phyloP scores from a whole-genome alignment of 176 grass and related monocot species.

The Ananas comosus region DNA sequence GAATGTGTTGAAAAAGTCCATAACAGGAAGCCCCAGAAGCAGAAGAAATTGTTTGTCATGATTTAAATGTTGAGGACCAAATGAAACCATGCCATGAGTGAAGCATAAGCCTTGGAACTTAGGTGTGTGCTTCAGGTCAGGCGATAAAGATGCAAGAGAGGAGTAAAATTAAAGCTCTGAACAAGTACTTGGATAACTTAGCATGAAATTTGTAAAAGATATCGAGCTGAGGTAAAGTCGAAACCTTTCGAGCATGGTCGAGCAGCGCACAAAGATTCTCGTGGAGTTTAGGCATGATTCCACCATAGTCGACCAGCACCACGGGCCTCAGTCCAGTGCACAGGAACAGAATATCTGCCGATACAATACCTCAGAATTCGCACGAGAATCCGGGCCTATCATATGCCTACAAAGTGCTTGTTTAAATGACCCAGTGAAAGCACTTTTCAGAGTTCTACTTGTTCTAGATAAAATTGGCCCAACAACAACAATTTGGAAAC shows the following conservation, averaged over 20 bases:
- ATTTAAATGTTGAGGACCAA: too few relatives aligned
- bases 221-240: neutral
- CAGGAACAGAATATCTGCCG: constrained; percentile 48
- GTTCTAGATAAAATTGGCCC: too few relatives aligned
- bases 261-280: constrained; percentile 43
- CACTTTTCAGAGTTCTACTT: too few relatives aligned
- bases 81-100: too few relatives aligned
- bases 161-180: neutral
- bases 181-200: neutral
- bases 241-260: constrained; percentile 41
- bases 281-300: constrained; percentile 54
- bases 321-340: constrained; percentile 47
- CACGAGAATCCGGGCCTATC: too few relatives aligned
- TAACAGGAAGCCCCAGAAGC: neutral
- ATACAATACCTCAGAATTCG: neutral
- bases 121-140: too few relatives aligned
- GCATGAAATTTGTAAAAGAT: neutral
- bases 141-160: neutral
- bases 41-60: neutral
- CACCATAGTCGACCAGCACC: constrained; percentile 55
- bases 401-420: neutral
- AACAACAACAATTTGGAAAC: too few relatives aligned
- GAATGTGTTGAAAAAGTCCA: neutral
- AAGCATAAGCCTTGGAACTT: too few relatives aligned
- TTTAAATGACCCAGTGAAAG: neutral